Conservation (phyloP, 805 yeast species). For the Candida krabiensis region DNA sequence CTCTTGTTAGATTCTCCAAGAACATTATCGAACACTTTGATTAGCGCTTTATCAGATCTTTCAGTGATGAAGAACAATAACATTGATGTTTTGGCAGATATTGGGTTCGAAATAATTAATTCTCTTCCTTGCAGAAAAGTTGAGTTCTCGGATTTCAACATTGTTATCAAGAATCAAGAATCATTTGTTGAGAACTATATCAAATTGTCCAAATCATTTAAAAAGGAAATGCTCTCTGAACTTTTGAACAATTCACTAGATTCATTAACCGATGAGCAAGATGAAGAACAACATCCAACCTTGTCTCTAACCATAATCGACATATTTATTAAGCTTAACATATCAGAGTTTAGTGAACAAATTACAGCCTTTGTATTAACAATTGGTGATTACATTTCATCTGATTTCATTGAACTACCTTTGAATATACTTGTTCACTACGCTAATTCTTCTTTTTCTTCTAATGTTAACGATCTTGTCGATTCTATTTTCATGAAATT, state of each 20-base stretch:
- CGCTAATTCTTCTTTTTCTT: constrained; percentile 11
- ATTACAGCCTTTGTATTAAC: constrained; percentile 35
- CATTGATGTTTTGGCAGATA: constrained; percentile 23
- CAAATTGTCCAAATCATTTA: constrained; percentile 13
- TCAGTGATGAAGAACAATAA: constrained; percentile 16
- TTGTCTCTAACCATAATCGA: constrained; percentile 31
- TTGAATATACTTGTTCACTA: constrained; percentile 34
- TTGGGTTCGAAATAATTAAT: constrained; percentile 21
- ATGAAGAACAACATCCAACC: constrained; percentile 18
- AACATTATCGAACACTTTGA: constrained; percentile 9
- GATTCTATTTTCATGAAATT: constrained; percentile 37
- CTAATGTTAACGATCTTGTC: constrained; percentile 35
- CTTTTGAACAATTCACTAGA: constrained; percentile 28
- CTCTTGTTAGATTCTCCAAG: constrained; percentile 20
- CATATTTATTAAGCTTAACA: constrained; percentile 25
- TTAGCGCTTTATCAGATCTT: constrained; percentile 10
- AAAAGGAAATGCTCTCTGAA: constrained; percentile 20
- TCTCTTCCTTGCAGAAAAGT: constrained; percentile 24
- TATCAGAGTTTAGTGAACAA: constrained; percentile 19
- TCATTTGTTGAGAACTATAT: constrained; percentile 27
- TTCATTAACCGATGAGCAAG: constrained; percentile 26
- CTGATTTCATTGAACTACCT: constrained; percentile 31
- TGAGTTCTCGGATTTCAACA: constrained; percentile 13
- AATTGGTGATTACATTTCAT: constrained; percentile 35
- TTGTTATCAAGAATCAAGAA: constrained; percentile 9